Base-by-base conservation (phyloP, 371 early-diverging fungal species). In the Mucor ambiguus region DNA sequence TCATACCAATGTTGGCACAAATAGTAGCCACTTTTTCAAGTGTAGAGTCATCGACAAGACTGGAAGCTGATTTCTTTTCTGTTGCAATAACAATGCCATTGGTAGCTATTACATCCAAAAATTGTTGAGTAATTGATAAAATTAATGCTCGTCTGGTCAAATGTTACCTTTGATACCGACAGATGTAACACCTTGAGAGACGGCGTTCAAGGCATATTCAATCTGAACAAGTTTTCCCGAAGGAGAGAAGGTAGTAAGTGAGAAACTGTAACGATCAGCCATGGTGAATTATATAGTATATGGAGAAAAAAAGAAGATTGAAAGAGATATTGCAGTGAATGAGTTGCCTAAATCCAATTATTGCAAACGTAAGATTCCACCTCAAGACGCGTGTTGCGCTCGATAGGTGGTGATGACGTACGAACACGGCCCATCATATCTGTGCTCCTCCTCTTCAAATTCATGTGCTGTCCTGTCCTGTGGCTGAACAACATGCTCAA, bases 181-280 rank as follows among this genome's bases (percentile, higher is more conserved):
- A 72, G 93, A 90, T 12, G 99, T 99, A 41, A 94, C 92, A 70
- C 99, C 99, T 69, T 93, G 91, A 63, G 90, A 86, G 18, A 99
- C 99, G 24, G 97, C 97, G 65, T 92, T 96, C 67, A 98, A 87
- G 1, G 99, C 99, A 83, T 99, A 94, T 84, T 98, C 98, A 69
- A 99, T 97, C 86, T 99, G 99, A 38, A 95, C 95, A 61, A 99
- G 93, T 84, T 99, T 98, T 69, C 99, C 99, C 46, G 97, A 96
- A n/a, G 98, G 96, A 67, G 99, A 98, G 87, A 99, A 99, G 59
- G 99, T 99, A 9, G 99, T 98, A 68, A 99, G 91, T 29, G 98
- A 97, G 89, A 98, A 99, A 61, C 94, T 93, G 77, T 96, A 95
- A 66, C 93, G 76, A 68, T 81, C 84, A 64, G 83, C 79, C 83